Conservation (phyloP, 352 stramenopile species). For the Phytophthora citrophthora region DNA sequence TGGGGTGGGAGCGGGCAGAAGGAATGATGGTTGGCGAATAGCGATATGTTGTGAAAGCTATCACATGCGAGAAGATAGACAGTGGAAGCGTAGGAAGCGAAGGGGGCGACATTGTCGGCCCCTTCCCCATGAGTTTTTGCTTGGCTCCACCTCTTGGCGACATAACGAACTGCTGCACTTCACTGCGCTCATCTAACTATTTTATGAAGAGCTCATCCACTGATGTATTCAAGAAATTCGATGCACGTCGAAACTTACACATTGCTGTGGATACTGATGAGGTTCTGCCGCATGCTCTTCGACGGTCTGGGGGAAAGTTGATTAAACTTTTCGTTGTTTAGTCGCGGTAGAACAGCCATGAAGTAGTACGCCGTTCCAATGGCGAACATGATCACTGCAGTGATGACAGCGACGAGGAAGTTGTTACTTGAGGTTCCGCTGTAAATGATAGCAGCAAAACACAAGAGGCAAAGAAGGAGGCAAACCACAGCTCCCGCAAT, state of each 20-base stretch:
- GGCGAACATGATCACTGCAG: slow-evolving; percentile 51
- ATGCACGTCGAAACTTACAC: slow-evolving; percentile 1
- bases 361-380: slow-evolving; percentile 55
- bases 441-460: slow-evolving; percentile 71
- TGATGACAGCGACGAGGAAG: slow-evolving; percentile 66
- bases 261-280: slow-evolving; percentile 36
- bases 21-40: too few relatives aligned
- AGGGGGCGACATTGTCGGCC: too few relatives aligned
- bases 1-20: too few relatives aligned
- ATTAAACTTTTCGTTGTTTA: slow-evolving; percentile 27
- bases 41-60: too few relatives aligned
- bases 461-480: slow-evolving; percentile 49
- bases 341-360: slow-evolving; percentile 30
- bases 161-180: too few relatives aligned
- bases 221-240: too few relatives aligned
- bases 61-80: too few relatives aligned
- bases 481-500: slow-evolving; percentile 56
- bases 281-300: slow-evolving; percentile 40
- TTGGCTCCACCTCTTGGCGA: too few relatives aligned
- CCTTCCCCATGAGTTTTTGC: too few relatives aligned
- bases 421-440: slow-evolving; percentile 57
- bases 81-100: too few relatives aligned
- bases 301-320: slow-evolving; percentile 22
- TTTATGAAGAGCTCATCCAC: too few relatives aligned
- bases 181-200: too few relatives aligned